phyloP scores from a whole-genome alignment of 768 basidiomycete species.

The Pholiota conissans region DNA sequence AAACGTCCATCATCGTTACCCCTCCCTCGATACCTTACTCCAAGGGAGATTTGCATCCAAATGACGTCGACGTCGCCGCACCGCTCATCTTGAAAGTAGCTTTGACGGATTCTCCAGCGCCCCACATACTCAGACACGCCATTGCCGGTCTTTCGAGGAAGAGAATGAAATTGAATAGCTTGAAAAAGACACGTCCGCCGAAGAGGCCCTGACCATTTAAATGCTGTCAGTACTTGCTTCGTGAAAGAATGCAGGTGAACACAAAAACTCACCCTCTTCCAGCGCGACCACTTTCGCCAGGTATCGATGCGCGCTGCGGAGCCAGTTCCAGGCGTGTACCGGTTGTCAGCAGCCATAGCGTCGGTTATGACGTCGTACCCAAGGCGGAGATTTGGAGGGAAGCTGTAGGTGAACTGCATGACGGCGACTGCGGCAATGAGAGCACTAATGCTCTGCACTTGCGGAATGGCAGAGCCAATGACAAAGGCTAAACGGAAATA shows the following conservation, averaged over 20 bases:
- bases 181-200: constrained; percentile 43
- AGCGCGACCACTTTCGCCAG: constrained; percentile 42
- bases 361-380: constrained; percentile 42
- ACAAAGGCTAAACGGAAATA: constrained; percentile 40
- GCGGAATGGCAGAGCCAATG: constrained; percentile 60
- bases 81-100: constrained; percentile 34
- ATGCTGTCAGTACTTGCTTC: background rate
- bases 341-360: constrained; percentile 35
- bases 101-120: constrained; percentile 46
- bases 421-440: constrained; percentile 60
- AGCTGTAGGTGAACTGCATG: constrained; percentile 60
- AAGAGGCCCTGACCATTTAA: constrained; percentile 37
- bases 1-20: too few species aligned
- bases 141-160: constrained; percentile 45
- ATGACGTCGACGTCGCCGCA: constrained; percentile 52
- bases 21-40: background rate
- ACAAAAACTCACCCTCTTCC: constrained; percentile 32
- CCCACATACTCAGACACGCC: constrained; percentile 52
- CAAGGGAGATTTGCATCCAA: constrained; percentile 55
- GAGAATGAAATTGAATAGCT: constrained; percentile 50
- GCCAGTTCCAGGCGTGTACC: constrained; percentile 27
- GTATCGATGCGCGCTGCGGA: constrained; percentile 32
- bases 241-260: background rate
- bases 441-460: constrained; percentile 53
- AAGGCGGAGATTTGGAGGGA: constrained; percentile 43